Conservation (phyloP, 352 stramenopile species). For the Phytophthora pluvialis region DNA sequence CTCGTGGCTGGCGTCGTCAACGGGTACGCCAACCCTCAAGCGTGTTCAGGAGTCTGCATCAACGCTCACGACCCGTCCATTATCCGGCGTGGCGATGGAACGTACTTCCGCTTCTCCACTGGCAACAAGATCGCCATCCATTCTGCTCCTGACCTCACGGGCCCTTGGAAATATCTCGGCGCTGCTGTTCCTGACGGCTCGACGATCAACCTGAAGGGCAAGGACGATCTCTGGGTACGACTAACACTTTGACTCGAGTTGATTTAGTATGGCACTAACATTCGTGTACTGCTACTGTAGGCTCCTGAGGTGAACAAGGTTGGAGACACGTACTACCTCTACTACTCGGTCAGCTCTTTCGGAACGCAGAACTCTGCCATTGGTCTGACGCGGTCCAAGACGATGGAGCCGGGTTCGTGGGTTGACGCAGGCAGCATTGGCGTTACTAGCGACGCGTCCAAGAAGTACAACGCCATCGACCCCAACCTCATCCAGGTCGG, state of each 20-base stretch:
- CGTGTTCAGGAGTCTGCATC: slow-evolving; percentile 36
- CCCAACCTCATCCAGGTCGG: slow-evolving; percentile 47
- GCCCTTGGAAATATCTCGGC: slow-evolving; percentile 54
- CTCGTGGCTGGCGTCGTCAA: slow-evolving; percentile 22
- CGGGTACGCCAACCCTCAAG: slow-evolving; percentile 30
- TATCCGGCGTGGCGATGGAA: slow-evolving; percentile 53
- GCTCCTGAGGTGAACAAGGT: slow-evolving; percentile 55
- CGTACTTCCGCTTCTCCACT: slow-evolving; percentile 65
- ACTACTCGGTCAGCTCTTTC: slow-evolving; percentile 65
- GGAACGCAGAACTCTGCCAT: slow-evolving; percentile 54
- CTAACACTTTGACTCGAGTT: background rate
- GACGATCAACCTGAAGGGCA: slow-evolving; percentile 51
- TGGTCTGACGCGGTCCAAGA: slow-evolving; percentile 48
- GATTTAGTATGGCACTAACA: slow-evolving; percentile 1
- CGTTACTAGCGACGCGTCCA: slow-evolving; percentile 41
- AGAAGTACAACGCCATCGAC: slow-evolving; percentile 66
- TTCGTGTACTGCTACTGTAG: slow-evolving; percentile 11
- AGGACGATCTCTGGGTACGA: slow-evolving; percentile 52
- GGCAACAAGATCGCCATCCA: slow-evolving; percentile 61
- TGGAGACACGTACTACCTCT: slow-evolving; percentile 59
- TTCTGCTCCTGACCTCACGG: slow-evolving; percentile 43
- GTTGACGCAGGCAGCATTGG: slow-evolving; percentile 41
- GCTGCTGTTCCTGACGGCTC: slow-evolving; percentile 48
- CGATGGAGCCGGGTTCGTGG: slow-evolving; percentile 53
- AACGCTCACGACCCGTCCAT: slow-evolving; percentile 63